A percentile compares a stretch with the other conserved stretches of the same genome.
phyloP scores from a whole-genome alignment of 192 early-diverging fungal genomes.

The Chytriomyces sp. region DNA sequence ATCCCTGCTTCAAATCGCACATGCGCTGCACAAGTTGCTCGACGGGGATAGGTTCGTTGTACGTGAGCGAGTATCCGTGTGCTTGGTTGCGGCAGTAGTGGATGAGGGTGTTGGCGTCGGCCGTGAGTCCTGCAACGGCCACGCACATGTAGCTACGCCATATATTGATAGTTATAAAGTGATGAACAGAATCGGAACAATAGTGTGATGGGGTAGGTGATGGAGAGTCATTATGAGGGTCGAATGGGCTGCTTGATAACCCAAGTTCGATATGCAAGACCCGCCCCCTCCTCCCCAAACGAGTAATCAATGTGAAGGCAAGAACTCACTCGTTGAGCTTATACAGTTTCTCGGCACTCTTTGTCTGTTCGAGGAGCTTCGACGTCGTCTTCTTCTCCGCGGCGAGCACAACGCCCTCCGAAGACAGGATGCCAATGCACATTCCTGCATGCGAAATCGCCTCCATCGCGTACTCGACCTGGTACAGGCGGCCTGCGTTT shows the following conservation, averaged over 20 bases:
- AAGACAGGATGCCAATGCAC: slow-evolving; percentile 86
- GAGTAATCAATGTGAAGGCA: not conserved
- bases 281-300: too few relatives aligned
- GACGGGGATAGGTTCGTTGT: slow-evolving; percentile 89
- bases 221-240: not conserved
- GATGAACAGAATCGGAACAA: too few relatives aligned
- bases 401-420: slow-evolving; percentile 93
- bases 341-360: slow-evolving; percentile 94
- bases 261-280: not conserved
- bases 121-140: slow-evolving; percentile 94
- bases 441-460: slow-evolving; percentile 97
- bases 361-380: slow-evolving; percentile 86
- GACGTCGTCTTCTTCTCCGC: slow-evolving; percentile 95
- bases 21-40: slow-evolving; percentile 94
- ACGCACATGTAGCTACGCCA: slow-evolving; percentile 75
- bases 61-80: slow-evolving; percentile 83
- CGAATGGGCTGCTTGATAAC: not conserved
- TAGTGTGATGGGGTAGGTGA: not conserved
- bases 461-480: slow-evolving; percentile 99
- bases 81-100: slow-evolving; percentile 84
- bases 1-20: slow-evolving; percentile 98
- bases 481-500: slow-evolving; percentile 86
- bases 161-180: slow-evolving; percentile 1
- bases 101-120: slow-evolving; percentile 96
- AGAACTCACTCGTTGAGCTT: slow-evolving; percentile 78